Base-by-base conservation (phyloP, 495 filamentous ascomycete species). In the Penicillium roqueforti region DNA sequence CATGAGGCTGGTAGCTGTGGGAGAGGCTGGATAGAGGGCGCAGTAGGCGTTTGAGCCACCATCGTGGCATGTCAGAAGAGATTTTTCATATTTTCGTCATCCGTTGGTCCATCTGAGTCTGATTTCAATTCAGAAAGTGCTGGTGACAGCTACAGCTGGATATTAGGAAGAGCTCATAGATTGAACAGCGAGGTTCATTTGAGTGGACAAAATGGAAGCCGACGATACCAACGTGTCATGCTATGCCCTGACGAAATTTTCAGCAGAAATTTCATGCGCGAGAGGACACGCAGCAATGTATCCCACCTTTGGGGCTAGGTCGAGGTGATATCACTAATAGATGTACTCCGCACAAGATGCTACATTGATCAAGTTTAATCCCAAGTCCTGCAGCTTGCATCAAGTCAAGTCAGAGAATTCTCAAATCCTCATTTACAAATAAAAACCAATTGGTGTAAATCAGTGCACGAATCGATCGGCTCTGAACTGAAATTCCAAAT, bases 401-500 rank as follows among this genome's bases (percentile, higher is more conserved):
- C 0, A 16, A 36, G 6, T 16, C 16, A n/a, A n/a, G 32, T n/a
- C 13, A 7, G 6, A 0, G n/a, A n/a, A 6, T 14, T 36, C 8
- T 22, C 1, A 8, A 6, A 10, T n/a, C n/a, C n/a, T n/a, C 23
- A 13, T 41, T 10, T 41, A 41, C 39, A 8, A 47, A 25, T 7
- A 19, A 48, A 44, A 19, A 19, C 2, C 10, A 13, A 34, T 45
- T 6, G 5, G 16, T 16, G 16, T 18, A 50, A 47, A 29, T 40
- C 32, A 50, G 47, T 16, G 47, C 36, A 40, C 34, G 23, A 37
- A 13, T 25, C 16, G 14, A 29, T 40, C 47, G 22, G 47, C 47
- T 19, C 22, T 20, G 47, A 50, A 26, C 29, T 50, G 9, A 19
- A 39, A 40, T 50, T 40, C 46, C 47, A 38, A 49, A 49, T 37